These are phyloP conservation scores for Ramularia collo-cygni DNA, from an alignment of 2,329 filamentous ascomycete species.

Conservation along the genomic window DNA sequence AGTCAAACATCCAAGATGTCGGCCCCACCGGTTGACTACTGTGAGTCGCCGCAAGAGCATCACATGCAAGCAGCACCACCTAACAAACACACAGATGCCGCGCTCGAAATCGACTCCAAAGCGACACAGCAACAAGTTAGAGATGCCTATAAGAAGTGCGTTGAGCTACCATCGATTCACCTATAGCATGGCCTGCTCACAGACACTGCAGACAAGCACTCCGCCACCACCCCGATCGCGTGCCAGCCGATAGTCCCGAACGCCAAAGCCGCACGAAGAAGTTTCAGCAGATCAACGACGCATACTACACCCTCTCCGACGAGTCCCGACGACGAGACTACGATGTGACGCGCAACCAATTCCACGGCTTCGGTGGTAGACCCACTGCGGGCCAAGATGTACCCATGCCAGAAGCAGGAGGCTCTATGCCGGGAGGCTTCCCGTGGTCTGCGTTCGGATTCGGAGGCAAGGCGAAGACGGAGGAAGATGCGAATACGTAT, in stretches of 20 bases:
- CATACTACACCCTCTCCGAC: slow-evolving; percentile 88
- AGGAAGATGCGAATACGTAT: slow-evolving; percentile 42
- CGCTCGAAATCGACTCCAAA: slow-evolving; percentile 44
- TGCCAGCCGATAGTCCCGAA: slow-evolving; percentile 76
- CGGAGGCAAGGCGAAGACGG: slow-evolving; percentile 39
- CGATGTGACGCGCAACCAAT: slow-evolving; percentile 59
- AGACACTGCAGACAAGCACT: slow-evolving; percentile 54
- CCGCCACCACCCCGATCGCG: slow-evolving; percentile 89
- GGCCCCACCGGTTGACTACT: slow-evolving; percentile 33
- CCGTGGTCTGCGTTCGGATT: slow-evolving; percentile 71
- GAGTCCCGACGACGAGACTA: slow-evolving; percentile 70
- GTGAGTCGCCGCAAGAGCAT: not conserved
- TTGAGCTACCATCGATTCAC: no score
- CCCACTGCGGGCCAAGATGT: slow-evolving; percentile 46
- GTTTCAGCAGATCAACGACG: slow-evolving; percentile 89
- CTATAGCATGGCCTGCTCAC: no score
- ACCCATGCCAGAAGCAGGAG: slow-evolving; percentile 33
- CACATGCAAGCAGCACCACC: not conserved
- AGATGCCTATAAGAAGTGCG: slow-evolving; percentile 80
- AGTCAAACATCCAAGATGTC: not conserved
- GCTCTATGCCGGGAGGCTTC: slow-evolving; percentile 46
- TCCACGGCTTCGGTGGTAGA: slow-evolving; percentile 42
- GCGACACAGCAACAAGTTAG: slow-evolving; percentile 79
- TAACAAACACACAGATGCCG: slow-evolving; percentile 19
- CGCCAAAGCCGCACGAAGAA: slow-evolving; percentile 72